A percentile compares a stretch with the other conserved stretches of the same genome.
phyloP scores from a whole-genome alignment of 441 rosid species.

The Corymbia calophylla region DNA sequence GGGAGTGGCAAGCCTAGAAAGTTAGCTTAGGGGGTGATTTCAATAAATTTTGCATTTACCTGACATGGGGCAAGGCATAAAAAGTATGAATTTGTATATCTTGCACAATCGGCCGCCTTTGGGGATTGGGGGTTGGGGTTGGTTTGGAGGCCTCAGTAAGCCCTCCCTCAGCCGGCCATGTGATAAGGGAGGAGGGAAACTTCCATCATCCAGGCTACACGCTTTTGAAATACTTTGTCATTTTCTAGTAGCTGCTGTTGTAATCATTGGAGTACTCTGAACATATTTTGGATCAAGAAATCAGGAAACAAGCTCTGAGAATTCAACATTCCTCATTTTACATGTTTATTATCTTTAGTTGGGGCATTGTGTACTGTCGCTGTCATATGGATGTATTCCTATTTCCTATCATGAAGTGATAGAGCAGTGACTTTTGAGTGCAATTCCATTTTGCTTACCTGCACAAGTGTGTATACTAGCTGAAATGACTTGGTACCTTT shows the following conservation, averaged over 20 bases:
- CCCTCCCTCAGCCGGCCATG: neutral
- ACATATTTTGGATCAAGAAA: neutral
- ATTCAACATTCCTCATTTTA: neutral
- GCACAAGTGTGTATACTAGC: neutral
- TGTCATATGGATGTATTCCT: too few relatives aligned
- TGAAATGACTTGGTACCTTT: neutral
- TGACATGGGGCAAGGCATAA: neutral
- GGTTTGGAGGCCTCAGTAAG: neutral
- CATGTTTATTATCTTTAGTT: neutral
- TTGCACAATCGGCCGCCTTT: neutral
- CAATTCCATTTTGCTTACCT: neutral
- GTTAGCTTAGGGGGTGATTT: neutral
- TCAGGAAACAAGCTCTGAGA: neutral
- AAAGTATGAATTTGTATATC: neutral
- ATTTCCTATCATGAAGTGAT: too few relatives aligned
- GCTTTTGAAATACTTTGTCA: neutral
- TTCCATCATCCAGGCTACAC: neutral
- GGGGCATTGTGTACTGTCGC: too few relatives aligned
- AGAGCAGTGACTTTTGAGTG: neutral
- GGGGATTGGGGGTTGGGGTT: neutral
- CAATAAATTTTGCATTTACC: neutral
- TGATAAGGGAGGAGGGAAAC: neutral
- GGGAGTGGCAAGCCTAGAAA: neutral
- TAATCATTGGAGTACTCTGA: neutral
- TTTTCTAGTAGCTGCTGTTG: neutral